Percentiles rank a stretch among this genome's conserved stretches.
phyloP scores from a whole-genome alignment of 306 rosid species.

The Inga leiocalycina region DNA sequence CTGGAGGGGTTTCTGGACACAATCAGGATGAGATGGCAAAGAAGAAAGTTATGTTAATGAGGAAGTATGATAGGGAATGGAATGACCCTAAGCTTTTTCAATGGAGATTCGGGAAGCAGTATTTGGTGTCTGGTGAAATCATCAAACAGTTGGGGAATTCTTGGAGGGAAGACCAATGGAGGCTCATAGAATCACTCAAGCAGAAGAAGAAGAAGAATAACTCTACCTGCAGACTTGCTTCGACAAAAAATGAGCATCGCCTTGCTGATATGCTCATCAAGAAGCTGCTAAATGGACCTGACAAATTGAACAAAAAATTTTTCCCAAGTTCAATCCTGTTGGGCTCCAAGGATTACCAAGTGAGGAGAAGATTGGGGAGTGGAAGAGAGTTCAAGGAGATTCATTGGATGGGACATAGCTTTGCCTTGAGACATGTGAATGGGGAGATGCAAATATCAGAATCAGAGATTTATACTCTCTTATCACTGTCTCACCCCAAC shows the following conservation, averaged over 20 bases:
- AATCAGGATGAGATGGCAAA: constrained; percentile 72
- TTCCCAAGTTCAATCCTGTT: constrained; percentile 56
- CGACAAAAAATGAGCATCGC: constrained; percentile 54
- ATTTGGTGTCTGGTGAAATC: constrained; percentile 71
- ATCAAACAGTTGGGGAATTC: constrained; percentile 57
- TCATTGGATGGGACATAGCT: constrained; percentile 85
- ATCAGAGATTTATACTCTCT: constrained; percentile 53
- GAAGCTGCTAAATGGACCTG: constrained; percentile 50
- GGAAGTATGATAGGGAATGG: constrained; percentile 81
- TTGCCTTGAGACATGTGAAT: constrained; percentile 67
- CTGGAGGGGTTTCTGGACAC: constrained; percentile 70
- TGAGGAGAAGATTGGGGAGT: constrained; percentile 65
- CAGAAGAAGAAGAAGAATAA: constrained; percentile 57
- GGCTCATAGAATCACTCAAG: constrained; percentile 61
- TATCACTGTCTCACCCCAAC: constrained; percentile 80
- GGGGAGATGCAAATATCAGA: constrained; percentile 51
- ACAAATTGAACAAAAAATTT: constrained; percentile 34
- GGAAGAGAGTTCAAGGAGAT: constrained; percentile 77
- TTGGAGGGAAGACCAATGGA: constrained; percentile 85
- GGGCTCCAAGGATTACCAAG: constrained; percentile 64
- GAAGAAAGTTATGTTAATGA: constrained; percentile 57
- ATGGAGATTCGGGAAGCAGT: constrained; percentile 93
- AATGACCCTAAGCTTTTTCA: constrained; percentile 79
- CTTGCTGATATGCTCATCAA: constrained; percentile 57
- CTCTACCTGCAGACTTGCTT: constrained; percentile 17